Evolutionary conservation across 768 basidiomycete species (phyloP), one percentile per base, ranked within the genome.

Genomic region (Strobilomyces confusus): DNA sequence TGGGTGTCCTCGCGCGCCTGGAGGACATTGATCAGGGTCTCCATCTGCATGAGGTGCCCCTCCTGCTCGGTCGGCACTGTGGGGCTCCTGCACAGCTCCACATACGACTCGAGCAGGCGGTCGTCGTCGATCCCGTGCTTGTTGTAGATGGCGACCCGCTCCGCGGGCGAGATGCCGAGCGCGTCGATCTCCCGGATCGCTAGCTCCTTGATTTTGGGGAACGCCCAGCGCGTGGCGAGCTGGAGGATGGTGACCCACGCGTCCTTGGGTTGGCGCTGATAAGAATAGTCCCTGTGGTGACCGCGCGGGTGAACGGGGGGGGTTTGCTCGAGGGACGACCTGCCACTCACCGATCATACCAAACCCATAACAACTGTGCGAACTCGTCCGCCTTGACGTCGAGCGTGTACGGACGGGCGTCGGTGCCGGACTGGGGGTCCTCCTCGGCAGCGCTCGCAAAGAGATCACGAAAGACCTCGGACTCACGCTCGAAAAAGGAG

Each of bases 401-500:
- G 5, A 86, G 67, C 1, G 73, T 66, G n/a, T 81, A 72, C 0
- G 81, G 76, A 15, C 63, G 69, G 0, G 59, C 65, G 17, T 80
- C 79, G 0, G 61, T 62, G 9, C 62, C 65, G 0, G 71, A 64
- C 0, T 71, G 78, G 0, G 62, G 63, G 0, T 59, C 61, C 0
- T 61, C 63, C 1, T 59, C 46, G 2, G 72, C 71, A 5, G 73
- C 64, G 1, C 63, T 46, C 1, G 61, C 61, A 2, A 81, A 66
- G 26, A 71, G 60, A 0, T 63, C 58, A 1, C 61, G 61, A 60
- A 86, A 85, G 19, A 68, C 65, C 0, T 58, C 32, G 0, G 84
- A 86, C 43, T 88, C 84, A 0, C 84, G 72, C 13, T 75, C 73
- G 22, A 88, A 82, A 36, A 84, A 85, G 4, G 77, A 78, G 0